phyloP scores from a whole-genome alignment of 1,284 basidiomycete genomes.

The Volvariella surrecta region DNA sequence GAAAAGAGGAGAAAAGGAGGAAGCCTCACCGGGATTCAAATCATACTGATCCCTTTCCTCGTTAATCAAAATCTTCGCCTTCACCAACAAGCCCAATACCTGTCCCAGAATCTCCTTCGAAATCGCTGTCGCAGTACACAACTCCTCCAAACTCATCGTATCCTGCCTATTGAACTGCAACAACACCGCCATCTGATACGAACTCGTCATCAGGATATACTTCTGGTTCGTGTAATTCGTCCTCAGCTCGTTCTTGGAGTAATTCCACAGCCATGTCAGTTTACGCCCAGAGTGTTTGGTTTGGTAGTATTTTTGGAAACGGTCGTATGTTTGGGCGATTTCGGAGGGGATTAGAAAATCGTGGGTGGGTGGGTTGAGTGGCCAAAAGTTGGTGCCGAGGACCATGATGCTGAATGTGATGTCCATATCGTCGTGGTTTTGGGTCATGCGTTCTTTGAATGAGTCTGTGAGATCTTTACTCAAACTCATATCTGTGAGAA shows the following conservation, averaged over 20 bases:
- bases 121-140: constrained; percentile 79
- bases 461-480: constrained; percentile 95
- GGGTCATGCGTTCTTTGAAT: constrained; percentile 92
- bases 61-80: constrained; percentile 84
- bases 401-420: constrained; percentile 94
- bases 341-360: constrained; percentile 89
- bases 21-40: constrained; percentile 79
- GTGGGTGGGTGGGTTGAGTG: constrained; percentile 74
- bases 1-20: neutral
- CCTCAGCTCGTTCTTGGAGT: constrained; percentile 92
- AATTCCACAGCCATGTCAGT: constrained; percentile 97
- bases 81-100: constrained; percentile 77
- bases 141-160: constrained; percentile 74
- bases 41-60: constrained; percentile 87
- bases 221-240: constrained; percentile 92
- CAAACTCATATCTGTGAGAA: constrained; percentile 76
- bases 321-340: constrained; percentile 81
- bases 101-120: constrained; percentile 80
- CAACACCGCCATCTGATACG: constrained; percentile 93
- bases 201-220: constrained; percentile 92
- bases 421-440: constrained; percentile 77
- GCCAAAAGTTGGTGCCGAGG: constrained; percentile 96
- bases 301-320: constrained; percentile 92
- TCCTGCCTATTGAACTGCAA: constrained; percentile 93
- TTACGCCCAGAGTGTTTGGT: constrained; percentile 93